Base-by-base conservation (phyloP, 345 rosid genomes). In the Citrus medica region DNA sequence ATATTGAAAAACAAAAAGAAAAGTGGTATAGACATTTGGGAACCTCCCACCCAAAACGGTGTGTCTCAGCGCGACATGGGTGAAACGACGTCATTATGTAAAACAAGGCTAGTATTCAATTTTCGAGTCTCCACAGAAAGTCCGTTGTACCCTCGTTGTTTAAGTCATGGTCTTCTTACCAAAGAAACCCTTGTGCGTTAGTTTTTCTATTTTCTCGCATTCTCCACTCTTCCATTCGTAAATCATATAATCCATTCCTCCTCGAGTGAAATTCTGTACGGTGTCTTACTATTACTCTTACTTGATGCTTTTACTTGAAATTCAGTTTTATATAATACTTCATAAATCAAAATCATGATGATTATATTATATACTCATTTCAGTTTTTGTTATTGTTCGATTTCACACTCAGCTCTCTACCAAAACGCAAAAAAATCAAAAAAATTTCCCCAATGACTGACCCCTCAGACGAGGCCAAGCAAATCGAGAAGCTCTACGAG, bases 401-500 rank as follows among this genome's bases (percentile, higher is more conserved):
- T 83, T 81, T 74, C 74, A 67, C 85, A 81, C 85, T 81, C 86
- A 84, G 88, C 82, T 83, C 71, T 78, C 17, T 55, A 16, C 46
- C 12, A 32, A 79, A 37, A 9, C n/a, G 25, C 63, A n/a, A 65
- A 21, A 21, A 16, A 65, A 53, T 3, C 0, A 7, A 48, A 65
- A 7, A 7, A 46, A 21, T 4, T 46, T 59, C 76, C 58, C 82
- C 82, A 84, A 92, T 92, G 97, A 78, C 90, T 71, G 97, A 93
- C 80, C 58, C 80, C 56, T 72, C 89, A 68, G 96, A 92, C 35
- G 98, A 93, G 35, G 88, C 90, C 74, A 79, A 78, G 70, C 98
- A 88, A 81, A 93, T 97, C 87, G 98, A 93, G 90, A 91, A 89
- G 93, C 96, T 97, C 71, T 97, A 97, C 84, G 93, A 97, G 94